Conservation (phyloP, 2,329 filamentous ascomycete species). For the Calycina herbarum region DNA sequence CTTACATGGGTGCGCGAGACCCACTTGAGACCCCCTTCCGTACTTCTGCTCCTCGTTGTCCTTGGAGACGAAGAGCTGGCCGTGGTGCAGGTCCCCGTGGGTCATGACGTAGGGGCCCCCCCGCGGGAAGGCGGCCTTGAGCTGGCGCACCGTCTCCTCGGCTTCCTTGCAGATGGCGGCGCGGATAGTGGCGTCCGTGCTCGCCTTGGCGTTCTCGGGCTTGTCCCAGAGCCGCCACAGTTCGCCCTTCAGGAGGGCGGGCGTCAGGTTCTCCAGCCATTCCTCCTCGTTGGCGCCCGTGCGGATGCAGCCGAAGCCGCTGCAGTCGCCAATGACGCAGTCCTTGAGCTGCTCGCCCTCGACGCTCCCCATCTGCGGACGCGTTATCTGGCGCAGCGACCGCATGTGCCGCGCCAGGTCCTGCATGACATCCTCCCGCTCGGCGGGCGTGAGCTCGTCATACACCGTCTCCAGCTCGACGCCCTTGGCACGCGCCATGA, state of each 20-base stretch:
- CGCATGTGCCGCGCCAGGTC: slow-evolving; percentile 4
- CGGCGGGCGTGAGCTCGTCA: not conserved
- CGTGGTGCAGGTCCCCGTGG: slow-evolving; percentile 40
- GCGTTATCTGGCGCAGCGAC: slow-evolving; percentile 13
- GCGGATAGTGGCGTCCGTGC: not conserved
- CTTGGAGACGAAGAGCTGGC: slow-evolving; percentile 42
- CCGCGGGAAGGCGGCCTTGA: slow-evolving; percentile 18
- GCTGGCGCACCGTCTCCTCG: slow-evolving; percentile 11
- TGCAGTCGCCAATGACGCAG: slow-evolving; percentile 8
- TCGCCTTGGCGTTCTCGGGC: not conserved
- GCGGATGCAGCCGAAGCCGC: slow-evolving; percentile 4
- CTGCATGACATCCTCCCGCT: slow-evolving; percentile 5
- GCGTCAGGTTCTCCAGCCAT: slow-evolving; percentile 18
- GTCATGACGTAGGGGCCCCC: slow-evolving; percentile 39
- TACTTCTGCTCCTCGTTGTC: slow-evolving; percentile 23
- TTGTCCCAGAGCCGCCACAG: slow-evolving; percentile 3
- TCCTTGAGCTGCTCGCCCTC: slow-evolving; percentile 14
- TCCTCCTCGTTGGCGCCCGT: slow-evolving; percentile 16
- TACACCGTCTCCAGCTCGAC: not conserved
- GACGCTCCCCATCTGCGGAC: slow-evolving; percentile 11
- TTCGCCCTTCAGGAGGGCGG: slow-evolving; percentile 6
- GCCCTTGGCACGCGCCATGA: slow-evolving; percentile 17
- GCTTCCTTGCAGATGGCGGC: slow-evolving; percentile 8
- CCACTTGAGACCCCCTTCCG: no score
- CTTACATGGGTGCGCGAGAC: no score